Evolutionary conservation across 2,329 filamentous ascomycete genomes (phyloP), one percentile per base, ranked within the genome.

Genomic region (Stachybotrys chlorohalonatus): DNA sequence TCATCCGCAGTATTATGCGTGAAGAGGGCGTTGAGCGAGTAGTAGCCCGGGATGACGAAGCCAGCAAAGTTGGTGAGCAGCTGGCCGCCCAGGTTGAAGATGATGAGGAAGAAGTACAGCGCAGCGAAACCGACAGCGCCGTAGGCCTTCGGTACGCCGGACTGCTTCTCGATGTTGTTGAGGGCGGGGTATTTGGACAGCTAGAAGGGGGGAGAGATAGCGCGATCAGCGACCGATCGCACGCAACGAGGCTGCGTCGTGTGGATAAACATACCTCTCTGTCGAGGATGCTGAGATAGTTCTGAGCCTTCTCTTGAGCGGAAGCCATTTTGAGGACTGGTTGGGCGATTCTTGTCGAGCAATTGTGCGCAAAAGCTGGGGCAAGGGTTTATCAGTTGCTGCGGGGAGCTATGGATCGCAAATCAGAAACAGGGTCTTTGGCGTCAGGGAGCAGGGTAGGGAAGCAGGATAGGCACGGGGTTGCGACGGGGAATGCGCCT

Each of bases 21-120:
- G 75, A 94, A 94, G 57, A 95, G 78, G 39, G 90, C 89, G 62
- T 82, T 76, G 55, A 94, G 76, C 42, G 89, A 93, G 75, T 93
- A 95, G 80, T 94, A 94, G 57, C 84, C 86, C 31, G 90, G 90
- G 59, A 95, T 81, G 64, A 88, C 75, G 70, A 94, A 94, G 58
- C 90, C 90, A 62, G 89, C 89, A 62, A 91, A 75, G 78, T 95
- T 95, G 75, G 90, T 91, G 63, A 95, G 79, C 68, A 94, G 87
- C 75, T 92, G 89, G 64, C 90, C 89, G 60, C 87, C 90, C 61
- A 94, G 87, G 82, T 95, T 95, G 81, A 95, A 91, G 77, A 94
- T 85, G 75, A 94, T 89, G 64, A 94, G 83, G 78, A 93, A 90
- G 77, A 94, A 90, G 80, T 95, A 95, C 62, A 92, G 82, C 52